Conservation (phyloP, 2,329 filamentous ascomycete genomes). For the Hymenoscyphus linearis region DNA sequence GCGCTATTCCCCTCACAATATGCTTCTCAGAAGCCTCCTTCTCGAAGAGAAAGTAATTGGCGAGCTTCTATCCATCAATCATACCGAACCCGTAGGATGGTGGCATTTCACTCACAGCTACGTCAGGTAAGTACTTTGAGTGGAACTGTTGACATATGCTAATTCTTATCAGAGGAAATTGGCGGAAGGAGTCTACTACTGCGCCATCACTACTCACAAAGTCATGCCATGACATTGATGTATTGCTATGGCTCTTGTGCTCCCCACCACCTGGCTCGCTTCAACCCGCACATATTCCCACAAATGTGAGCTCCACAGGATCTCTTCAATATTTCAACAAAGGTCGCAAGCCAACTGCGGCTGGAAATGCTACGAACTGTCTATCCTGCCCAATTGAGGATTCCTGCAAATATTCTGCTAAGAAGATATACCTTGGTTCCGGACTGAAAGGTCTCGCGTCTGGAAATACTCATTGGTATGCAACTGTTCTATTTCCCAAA, state of each 20-base stretch:
- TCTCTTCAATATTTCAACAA: constrained; percentile 72
- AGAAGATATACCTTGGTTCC: constrained; percentile 54
- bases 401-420: constrained; percentile 79
- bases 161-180: constrained; percentile 64
- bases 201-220: constrained; percentile 86
- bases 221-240: constrained; percentile 93
- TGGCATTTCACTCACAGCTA: constrained; percentile 94
- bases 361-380: constrained; percentile 80
- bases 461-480: constrained; percentile 62
- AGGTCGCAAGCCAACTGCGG: constrained; percentile 67
- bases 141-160: not conserved
- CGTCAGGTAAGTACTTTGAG: constrained; percentile 49
- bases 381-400: constrained; percentile 69
- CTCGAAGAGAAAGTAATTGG: constrained; percentile 73
- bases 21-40: constrained; percentile 72
- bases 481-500: not conserved
- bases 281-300: constrained; percentile 63
- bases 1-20: constrained; percentile 60
- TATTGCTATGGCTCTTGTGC: constrained; percentile 85
- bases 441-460: constrained; percentile 54
- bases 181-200: constrained; percentile 74
- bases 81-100: constrained; percentile 92
- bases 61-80: constrained; percentile 78
- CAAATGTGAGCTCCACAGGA: constrained; percentile 70
- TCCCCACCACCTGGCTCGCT: constrained; percentile 42